Base-by-base conservation (phyloP, 1,284 basidiomycete species). In the Puccinia novopanici region DNA sequence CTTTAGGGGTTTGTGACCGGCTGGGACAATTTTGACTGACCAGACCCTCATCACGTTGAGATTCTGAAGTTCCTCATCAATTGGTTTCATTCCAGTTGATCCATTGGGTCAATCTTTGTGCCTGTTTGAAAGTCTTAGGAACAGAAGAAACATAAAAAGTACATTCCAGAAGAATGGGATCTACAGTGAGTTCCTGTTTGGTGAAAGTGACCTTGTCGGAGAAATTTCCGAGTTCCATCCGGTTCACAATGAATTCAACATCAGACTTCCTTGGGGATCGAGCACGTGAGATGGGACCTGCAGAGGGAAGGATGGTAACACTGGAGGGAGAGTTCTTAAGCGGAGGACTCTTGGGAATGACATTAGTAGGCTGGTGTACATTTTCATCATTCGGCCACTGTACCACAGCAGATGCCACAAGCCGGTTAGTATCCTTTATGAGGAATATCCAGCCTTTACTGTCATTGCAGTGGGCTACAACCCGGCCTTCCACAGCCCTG, bases 1-100 rank as follows among this genome's bases (percentile, higher is more conserved):
- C 0, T 55, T 27, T 37, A 57, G 22, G 0, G 57, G 52, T 12
- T 54, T 27, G 0, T n/a, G 34, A 13, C 50, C 50, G 1, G 50
- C 6, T 4, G 72, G 72, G 8, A 13, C 5, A 6, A 24, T n/a
- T 2, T 19, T n/a, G 2, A 42, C 27, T 10, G 54, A 27, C 48
- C 54, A 74, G 40, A 74, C 72, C 0, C 34, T 40, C 72, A 74
- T 74, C 0, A 57, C 9, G 5, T 37, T 24, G 30, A 74, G 54
- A 17, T 30, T 40, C 50, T 1, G 12, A 12, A 74, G 22, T 22
- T 74, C 72, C 19, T 55, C 72, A 37, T 74, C 34, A 3, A 54
- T 37, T 1, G 72, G n/a, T 52, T 9, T 17, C 24, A 13, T n/a
- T 54, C 72, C 72, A 74, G 4, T 52, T 52, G 12, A 4, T 12